A percentile compares a stretch with the other conserved stretches of the same genome.
These are phyloP conservation scores for Straminergon stramineum DNA, from an alignment of 225 moss, liverwort and hornwort species.

Conservation along the genomic window DNA sequence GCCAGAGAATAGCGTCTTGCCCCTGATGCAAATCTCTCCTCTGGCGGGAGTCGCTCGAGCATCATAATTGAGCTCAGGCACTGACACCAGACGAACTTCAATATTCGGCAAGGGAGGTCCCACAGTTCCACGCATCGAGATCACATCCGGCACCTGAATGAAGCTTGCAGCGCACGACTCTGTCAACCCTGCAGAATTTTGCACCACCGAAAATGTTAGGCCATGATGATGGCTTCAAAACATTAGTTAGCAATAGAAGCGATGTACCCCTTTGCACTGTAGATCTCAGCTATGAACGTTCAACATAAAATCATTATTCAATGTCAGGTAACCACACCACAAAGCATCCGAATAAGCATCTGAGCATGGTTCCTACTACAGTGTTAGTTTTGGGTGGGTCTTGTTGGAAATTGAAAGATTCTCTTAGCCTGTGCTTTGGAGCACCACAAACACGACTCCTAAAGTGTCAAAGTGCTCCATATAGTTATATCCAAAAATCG, in stretches of 20 bases:
- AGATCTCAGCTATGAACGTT: not conserved
- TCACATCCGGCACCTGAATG: constrained; percentile 67
- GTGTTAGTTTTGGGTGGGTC: not conserved
- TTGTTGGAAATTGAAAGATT: not conserved
- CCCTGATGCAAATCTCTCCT: constrained; percentile 82
- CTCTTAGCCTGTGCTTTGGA: not conserved
- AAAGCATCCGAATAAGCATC: not conserved
- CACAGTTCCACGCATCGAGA: constrained; percentile 75
- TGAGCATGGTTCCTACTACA: not conserved
- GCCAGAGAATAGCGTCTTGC: constrained; percentile 69
- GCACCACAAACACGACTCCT: not conserved
- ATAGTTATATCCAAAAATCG: not conserved
- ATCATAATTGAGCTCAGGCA: constrained; percentile 91
- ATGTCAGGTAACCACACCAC: not conserved
- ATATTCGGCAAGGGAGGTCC: constrained; percentile 85
- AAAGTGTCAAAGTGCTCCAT: not conserved
- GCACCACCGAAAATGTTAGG: not conserved
- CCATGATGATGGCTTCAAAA: not conserved
- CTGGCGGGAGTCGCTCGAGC: constrained; percentile 38
- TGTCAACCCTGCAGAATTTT: constrained; percentile 52
- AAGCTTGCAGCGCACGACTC: constrained; percentile 92
- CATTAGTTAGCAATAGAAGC: not conserved
- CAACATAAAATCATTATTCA: not conserved
- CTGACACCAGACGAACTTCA: constrained; percentile 78
- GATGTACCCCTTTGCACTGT: not conserved